phyloP scores from a whole-genome alignment of 2,329 filamentous ascomycete species.

The Aspergillus vadensis region DNA sequence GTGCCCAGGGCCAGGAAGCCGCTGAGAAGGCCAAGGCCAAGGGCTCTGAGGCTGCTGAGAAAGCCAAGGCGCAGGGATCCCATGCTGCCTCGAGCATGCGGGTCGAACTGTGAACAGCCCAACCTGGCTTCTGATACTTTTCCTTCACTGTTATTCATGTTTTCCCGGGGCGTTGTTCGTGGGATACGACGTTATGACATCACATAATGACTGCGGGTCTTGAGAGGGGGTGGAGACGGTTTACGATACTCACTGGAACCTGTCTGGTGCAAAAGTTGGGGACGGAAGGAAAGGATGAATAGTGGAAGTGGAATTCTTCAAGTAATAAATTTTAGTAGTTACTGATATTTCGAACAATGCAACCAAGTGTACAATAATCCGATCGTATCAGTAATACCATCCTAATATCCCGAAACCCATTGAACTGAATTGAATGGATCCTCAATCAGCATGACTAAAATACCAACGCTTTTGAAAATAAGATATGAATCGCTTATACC shows the following conservation, averaged over 20 bases:
- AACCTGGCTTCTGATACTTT: background rate
- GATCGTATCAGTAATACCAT: too few relatives aligned
- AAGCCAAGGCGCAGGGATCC: conserved; percentile 47
- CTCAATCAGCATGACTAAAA: background rate
- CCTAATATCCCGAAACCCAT: background rate
- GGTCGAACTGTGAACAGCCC: conserved; percentile 32
- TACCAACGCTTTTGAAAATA: background rate
- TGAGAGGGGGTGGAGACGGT: background rate
- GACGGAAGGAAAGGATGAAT: background rate
- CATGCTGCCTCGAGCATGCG: conserved; percentile 51
- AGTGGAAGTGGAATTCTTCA: background rate
- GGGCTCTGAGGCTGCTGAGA: conserved; percentile 47
- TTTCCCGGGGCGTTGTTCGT: conserved; percentile 1
- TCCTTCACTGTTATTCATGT: background rate
- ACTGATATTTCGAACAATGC: background rate
- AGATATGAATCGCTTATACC: too few relatives aligned
- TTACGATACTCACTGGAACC: background rate
- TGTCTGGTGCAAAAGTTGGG: background rate
- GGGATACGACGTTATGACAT: conserved; percentile 10
- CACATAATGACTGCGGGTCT: conserved; percentile 3
- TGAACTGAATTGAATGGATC: background rate
- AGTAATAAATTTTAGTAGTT: background rate
- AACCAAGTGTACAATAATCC: background rate
- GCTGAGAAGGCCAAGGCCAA: conserved; percentile 46
- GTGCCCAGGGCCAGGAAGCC: conserved; percentile 51